These are phyloP conservation scores for Thalassiosira livingstoniorum DNA, from an alignment of 352 stramenopile species.

Conservation along the genomic window DNA sequence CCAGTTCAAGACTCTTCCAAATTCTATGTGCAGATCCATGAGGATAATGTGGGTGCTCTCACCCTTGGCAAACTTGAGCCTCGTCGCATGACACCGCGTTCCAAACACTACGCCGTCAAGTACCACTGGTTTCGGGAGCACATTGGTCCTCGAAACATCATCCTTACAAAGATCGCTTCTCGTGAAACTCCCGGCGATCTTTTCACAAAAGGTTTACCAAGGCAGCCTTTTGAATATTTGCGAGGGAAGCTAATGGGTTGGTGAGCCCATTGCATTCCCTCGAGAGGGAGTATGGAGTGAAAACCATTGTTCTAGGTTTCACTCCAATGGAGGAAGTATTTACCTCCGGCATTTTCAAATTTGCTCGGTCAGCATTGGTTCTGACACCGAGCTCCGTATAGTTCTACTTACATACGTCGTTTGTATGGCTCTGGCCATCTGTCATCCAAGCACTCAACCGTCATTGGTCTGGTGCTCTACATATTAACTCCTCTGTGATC, in stretches of 20 bases:
- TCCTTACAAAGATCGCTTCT: not conserved
- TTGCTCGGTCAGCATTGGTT: too few relatives aligned
- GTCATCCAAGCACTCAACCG: too few relatives aligned
- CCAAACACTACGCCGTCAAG: conserved; percentile 57
- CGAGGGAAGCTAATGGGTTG: not conserved
- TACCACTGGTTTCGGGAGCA: conserved; percentile 59
- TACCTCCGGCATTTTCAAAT: too few relatives aligned
- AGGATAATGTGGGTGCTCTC: conserved; percentile 56
- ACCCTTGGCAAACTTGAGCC: too few relatives aligned
- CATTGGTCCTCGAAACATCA: not conserved
- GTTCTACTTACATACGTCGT: too few relatives aligned
- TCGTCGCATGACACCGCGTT: too few relatives aligned
- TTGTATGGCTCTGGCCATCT: too few relatives aligned
- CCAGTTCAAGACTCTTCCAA: not conserved
- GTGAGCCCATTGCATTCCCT: not conserved
- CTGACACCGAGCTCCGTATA: too few relatives aligned
- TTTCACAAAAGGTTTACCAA: not conserved
- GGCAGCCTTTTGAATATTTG: not conserved
- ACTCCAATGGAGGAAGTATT: too few relatives aligned
- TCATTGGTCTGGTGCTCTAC: too few relatives aligned
- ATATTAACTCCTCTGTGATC: too few relatives aligned
- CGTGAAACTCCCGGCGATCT: not conserved
- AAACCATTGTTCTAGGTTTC: too few relatives aligned
- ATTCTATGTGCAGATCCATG: conserved; percentile 18
- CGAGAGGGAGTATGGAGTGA: not conserved